Conservation (phyloP, 2,329 filamentous ascomycete genomes). For the Stagonosporopsis rhizophila region DNA sequence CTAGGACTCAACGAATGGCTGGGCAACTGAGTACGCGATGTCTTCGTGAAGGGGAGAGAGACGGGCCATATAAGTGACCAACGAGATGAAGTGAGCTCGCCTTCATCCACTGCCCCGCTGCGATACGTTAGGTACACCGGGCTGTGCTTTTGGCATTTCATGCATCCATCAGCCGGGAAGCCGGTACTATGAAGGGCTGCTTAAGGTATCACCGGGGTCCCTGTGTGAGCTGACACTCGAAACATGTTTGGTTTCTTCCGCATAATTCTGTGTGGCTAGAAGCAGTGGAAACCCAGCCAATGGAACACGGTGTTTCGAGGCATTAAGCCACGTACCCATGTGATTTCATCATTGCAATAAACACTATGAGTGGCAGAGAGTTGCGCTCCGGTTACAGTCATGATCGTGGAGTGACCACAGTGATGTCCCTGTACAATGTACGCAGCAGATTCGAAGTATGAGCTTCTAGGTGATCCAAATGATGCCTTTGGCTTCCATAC, state of each 20-base stretch:
- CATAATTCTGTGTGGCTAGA: not conserved
- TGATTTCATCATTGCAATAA: not conserved
- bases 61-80: slow-evolving; percentile 15
- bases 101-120: slow-evolving; percentile 24
- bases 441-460: not conserved
- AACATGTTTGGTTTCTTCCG: slow-evolving; percentile 41
- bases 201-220: slow-evolving; percentile 16
- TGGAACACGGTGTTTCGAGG: not conserved
- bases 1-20: slow-evolving; percentile 34
- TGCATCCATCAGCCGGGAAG: slow-evolving; percentile 19
- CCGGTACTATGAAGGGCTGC: not conserved
- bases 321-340: too few species aligned
- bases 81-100: slow-evolving; percentile 22
- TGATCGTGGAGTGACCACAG: not conserved
- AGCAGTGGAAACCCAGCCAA: slow-evolving; percentile 8
- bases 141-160: slow-evolving; percentile 28
- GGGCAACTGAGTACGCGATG: slow-evolving; percentile 17
- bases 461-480: not conserved
- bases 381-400: too few species aligned
- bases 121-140: slow-evolving; percentile 22
- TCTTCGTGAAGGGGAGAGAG: not conserved
- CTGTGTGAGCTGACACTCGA: slow-evolving; percentile 25
- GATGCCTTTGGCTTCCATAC: not conserved
- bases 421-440: not conserved
- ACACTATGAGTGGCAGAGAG: not conserved